These are phyloP conservation scores for Entomortierella beljakovae DNA, from an alignment of 192 early-diverging fungal species.

Conservation along the genomic window DNA sequence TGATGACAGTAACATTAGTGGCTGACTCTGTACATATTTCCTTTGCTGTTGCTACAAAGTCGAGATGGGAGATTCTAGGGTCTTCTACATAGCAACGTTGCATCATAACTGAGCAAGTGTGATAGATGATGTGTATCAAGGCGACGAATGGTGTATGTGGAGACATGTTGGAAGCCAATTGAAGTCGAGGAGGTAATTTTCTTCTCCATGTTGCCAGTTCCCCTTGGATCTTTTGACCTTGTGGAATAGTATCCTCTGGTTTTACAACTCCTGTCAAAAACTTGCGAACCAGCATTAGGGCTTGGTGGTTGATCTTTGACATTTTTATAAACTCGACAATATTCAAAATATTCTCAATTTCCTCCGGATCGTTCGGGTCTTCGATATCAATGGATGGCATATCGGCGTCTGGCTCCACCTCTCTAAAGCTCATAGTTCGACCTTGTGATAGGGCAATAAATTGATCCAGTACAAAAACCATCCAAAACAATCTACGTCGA, in stretches of 20 bases:
- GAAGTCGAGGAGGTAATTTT: slow-evolving; percentile 47
- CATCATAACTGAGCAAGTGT: slow-evolving; percentile 56
- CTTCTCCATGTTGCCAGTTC: slow-evolving; percentile 34
- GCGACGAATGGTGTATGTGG: slow-evolving; percentile 56
- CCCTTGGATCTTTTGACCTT: slow-evolving; percentile 22
- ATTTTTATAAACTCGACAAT: slow-evolving; percentile 39
- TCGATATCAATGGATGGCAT: slow-evolving; percentile 26
- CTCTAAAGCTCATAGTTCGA: slow-evolving; percentile 34
- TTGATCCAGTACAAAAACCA: slow-evolving; percentile 37
- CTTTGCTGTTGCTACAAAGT: slow-evolving; percentile 26
- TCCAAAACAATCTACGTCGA: slow-evolving; percentile 37
- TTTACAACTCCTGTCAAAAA: slow-evolving; percentile 33
- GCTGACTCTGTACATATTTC: slow-evolving; percentile 58
- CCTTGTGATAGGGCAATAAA: slow-evolving; percentile 42
- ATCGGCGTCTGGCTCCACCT: slow-evolving; percentile 43
- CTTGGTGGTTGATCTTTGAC: slow-evolving; percentile 42
- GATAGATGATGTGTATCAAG: slow-evolving; percentile 64
- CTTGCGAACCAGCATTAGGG: slow-evolving; percentile 30
- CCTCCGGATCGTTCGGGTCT: slow-evolving; percentile 30
- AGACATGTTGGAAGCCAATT: slow-evolving; percentile 40
- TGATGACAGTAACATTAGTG: slow-evolving; percentile 59
- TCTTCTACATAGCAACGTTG: slow-evolving; percentile 60
- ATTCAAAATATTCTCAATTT: slow-evolving; percentile 43
- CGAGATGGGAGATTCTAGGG: slow-evolving; percentile 56
- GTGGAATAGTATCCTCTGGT: slow-evolving; percentile 40